A percentile compares a stretch with the other conserved stretches of the same genome.
phyloP scores from a whole-genome alignment of 345 rosid species.

The Toxicodendron radicans region DNA sequence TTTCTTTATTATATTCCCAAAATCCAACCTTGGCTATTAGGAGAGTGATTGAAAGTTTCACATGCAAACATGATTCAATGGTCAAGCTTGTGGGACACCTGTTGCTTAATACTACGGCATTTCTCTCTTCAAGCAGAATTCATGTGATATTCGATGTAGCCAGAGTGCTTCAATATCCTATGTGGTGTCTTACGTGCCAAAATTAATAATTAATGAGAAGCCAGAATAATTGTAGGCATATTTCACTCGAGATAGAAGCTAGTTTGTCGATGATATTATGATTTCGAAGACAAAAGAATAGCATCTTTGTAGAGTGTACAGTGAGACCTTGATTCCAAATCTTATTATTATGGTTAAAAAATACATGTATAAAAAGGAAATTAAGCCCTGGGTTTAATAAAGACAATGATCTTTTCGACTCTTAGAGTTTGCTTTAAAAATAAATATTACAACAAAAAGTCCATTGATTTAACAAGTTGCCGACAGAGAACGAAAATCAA shows the following conservation, averaged over 20 bases:
- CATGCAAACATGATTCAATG: slow-evolving; percentile 1
- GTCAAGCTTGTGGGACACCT: slow-evolving; percentile 16
- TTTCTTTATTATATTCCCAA: slow-evolving; percentile 5
- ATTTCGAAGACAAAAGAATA: background rate
- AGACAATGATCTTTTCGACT: too few species aligned
- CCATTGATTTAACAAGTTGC: too few species aligned
- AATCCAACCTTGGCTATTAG: background rate
- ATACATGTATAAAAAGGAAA: too few species aligned
- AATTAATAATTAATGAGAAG: background rate
- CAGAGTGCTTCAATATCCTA: background rate
- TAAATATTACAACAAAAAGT: too few species aligned
- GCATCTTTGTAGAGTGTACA: background rate
- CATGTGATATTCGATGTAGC: slow-evolving; percentile 2
- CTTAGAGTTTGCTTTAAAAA: too few species aligned
- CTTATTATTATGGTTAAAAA: background rate
- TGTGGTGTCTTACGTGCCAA: background rate
- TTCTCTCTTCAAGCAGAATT: slow-evolving; percentile 4
- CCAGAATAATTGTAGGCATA: background rate
- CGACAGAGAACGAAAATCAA: too few species aligned
- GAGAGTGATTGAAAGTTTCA: slow-evolving; percentile 15
- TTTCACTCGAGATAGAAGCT: too few species aligned
- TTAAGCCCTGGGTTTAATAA: too few species aligned
- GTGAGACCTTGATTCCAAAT: background rate
- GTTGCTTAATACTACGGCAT: background rate
- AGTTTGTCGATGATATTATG: too few species aligned